phyloP scores from a whole-genome alignment of 78 protist genomes.

The Emiliania huxleyi region DNA sequence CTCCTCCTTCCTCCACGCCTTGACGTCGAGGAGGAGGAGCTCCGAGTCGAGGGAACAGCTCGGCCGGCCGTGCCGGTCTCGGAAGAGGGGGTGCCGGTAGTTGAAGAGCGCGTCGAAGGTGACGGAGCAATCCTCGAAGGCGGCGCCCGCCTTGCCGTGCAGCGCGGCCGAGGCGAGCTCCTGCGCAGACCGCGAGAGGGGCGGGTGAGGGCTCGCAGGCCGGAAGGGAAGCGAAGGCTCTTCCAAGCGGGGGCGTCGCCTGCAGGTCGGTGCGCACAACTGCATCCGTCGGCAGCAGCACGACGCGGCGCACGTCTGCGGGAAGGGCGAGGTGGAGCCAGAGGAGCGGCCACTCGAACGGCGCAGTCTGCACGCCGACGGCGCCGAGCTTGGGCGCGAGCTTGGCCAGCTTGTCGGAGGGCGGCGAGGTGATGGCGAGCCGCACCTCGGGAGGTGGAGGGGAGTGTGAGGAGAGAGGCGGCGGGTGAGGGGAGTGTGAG shows the following conservation, averaged over 20 bases:
- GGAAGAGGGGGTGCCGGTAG: background rate
- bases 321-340: background rate
- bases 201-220: too few relatives aligned
- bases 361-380: background rate
- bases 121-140: background rate
- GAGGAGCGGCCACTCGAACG: background rate
- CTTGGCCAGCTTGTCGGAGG: background rate
- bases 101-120: background rate
- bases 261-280: background rate
- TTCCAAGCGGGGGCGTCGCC: too few relatives aligned
- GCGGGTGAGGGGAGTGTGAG: too few relatives aligned
- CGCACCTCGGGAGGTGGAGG: background rate
- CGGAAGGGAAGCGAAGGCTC: too few relatives aligned
- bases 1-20: background rate
- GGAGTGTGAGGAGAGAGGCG: too few relatives aligned
- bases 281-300: background rate
- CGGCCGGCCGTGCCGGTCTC: background rate
- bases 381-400: background rate
- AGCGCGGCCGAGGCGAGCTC: background rate
- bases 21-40: background rate
- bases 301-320: background rate
- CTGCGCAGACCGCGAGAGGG: too few relatives aligned
- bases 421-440: background rate
- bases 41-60: background rate
- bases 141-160: background rate